phyloP scores from a whole-genome alignment of 1,284 basidiomycete species.

The Laetiporus sulphureus region DNA sequence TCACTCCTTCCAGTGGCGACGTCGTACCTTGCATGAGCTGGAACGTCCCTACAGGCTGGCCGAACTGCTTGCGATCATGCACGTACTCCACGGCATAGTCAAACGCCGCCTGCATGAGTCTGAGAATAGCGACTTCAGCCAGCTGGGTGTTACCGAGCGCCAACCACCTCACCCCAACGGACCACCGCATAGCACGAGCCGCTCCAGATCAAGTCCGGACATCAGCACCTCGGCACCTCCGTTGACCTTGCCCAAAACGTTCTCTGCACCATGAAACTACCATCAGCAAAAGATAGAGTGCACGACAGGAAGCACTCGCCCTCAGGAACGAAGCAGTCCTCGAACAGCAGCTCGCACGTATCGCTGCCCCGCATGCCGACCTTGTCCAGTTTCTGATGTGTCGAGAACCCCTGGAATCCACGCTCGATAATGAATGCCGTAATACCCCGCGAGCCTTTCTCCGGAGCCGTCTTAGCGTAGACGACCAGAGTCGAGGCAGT shows the following conservation, averaged over 20 bases:
- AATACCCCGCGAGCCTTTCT: slow-evolving; percentile 80
- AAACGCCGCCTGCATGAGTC: slow-evolving; percentile 94
- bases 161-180: slow-evolving; percentile 50
- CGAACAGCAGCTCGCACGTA: slow-evolving; percentile 91
- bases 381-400: slow-evolving; percentile 89
- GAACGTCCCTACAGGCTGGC: slow-evolving; percentile 82
- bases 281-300: no score
- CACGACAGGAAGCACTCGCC: slow-evolving; percentile 41
- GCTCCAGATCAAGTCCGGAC: slow-evolving; percentile 90
- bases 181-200: slow-evolving; percentile 87
- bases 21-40: slow-evolving; percentile 87
- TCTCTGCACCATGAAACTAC: slow-evolving; percentile 40
- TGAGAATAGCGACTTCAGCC: slow-evolving; percentile 21
- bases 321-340: slow-evolving; percentile 83
- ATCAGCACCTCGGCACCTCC: slow-evolving; percentile 85
- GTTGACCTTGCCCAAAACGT: slow-evolving; percentile 78
- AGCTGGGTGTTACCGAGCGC: not conserved
- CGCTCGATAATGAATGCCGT: slow-evolving; percentile 91
- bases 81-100: slow-evolving; percentile 86
- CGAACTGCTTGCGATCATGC: slow-evolving; percentile 90
- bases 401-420: slow-evolving; percentile 79
- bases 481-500: slow-evolving; percentile 86
- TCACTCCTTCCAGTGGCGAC: not conserved
- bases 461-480: slow-evolving; percentile 85
- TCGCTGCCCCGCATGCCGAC: slow-evolving; percentile 95